phyloP scores from a whole-genome alignment of 1,139 yeast species.

The Magnusiomyces ingens region DNA sequence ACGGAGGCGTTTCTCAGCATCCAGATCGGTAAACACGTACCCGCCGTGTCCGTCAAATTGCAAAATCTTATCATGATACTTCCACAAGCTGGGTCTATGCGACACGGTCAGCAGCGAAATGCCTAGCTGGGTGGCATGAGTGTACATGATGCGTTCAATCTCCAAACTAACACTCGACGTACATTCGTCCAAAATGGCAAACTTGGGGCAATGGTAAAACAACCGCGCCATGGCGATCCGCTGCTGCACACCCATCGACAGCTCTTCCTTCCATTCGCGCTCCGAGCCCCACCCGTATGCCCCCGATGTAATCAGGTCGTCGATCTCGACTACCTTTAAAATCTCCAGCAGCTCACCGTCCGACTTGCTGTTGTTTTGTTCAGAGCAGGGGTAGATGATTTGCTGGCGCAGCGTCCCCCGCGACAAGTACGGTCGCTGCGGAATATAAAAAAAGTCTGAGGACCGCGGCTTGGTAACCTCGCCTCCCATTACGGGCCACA shows the following conservation, averaged over 20 bases:
- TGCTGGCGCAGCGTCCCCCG: constrained; percentile 76
- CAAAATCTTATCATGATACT: constrained; percentile 74
- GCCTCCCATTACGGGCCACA: constrained; percentile 73
- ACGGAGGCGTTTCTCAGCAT: constrained; percentile 60
- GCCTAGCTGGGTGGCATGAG: constrained; percentile 72
- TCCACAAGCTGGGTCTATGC: constrained; percentile 89
- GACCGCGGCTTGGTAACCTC: constrained; percentile 61
- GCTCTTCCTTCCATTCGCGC: constrained; percentile 83
- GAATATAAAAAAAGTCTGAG: constrained; percentile 74
- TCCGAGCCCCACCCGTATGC: constrained; percentile 45
- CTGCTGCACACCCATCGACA: constrained; percentile 89
- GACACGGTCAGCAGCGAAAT: constrained; percentile 86
- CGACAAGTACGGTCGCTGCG: constrained; percentile 85
- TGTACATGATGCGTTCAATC: constrained; percentile 85
- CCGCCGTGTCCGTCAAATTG: constrained; percentile 84
- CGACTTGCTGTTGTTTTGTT: constrained; percentile 51
- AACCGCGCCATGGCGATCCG: constrained; percentile 89
- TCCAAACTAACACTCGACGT: constrained; percentile 90
- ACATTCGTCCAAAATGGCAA: constrained; percentile 93
- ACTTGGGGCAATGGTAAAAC: constrained; percentile 84
- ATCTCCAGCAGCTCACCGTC: constrained; percentile 61
- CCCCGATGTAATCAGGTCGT: constrained; percentile 25
- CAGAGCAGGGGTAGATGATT: constrained; percentile 76
- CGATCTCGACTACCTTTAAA: constrained; percentile 39
- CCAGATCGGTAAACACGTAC: constrained; percentile 59